These are phyloP conservation scores for Phycomyces blakesleeanus DNA, from an alignment of 192 early-diverging fungal genomes.

Conservation along the genomic window DNA sequence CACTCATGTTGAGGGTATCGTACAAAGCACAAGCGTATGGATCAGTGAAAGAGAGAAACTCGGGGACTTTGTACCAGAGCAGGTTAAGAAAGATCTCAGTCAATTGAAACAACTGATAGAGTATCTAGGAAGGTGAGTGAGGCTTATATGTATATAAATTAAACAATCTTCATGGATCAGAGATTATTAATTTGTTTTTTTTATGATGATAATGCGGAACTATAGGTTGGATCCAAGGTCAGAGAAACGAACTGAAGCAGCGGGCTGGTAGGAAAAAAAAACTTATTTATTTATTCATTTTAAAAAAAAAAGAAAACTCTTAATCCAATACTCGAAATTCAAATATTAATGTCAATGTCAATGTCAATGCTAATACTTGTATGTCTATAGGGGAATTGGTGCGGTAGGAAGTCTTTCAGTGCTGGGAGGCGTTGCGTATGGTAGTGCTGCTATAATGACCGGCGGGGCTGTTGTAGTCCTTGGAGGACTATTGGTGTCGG, in stretches of 20 bases:
- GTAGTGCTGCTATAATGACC: slow-evolving; percentile 39
- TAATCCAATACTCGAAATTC: too few relatives aligned
- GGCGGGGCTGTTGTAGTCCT: slow-evolving; percentile 37
- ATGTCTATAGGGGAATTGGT: slow-evolving; percentile 39
- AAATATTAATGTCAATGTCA: too few relatives aligned
- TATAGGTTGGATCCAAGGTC: slow-evolving; percentile 39
- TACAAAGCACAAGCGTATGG: slow-evolving; percentile 46
- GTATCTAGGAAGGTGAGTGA: slow-evolving; percentile 23
- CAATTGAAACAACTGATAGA: slow-evolving; percentile 40
- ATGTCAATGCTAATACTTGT: not conserved
- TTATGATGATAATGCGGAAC: too few relatives aligned
- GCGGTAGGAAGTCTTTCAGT: slow-evolving; percentile 44
- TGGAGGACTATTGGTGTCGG: slow-evolving; percentile 35
- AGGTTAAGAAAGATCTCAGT: slow-evolving; percentile 32
- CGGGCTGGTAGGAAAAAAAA: slow-evolving; percentile 17
- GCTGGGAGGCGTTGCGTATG: slow-evolving; percentile 39
- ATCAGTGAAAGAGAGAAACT: slow-evolving; percentile 40
- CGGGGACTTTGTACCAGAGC: slow-evolving; percentile 34
- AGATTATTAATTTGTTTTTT: too few relatives aligned
- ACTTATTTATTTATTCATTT: too few relatives aligned
- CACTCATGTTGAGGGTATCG: slow-evolving; percentile 35
- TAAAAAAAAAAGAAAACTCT: too few relatives aligned
- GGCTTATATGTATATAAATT: too few relatives aligned
- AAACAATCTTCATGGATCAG: too few relatives aligned
- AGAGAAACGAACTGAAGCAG: slow-evolving; percentile 39